phyloP scores from a whole-genome alignment of 257 asterid genomes.

The Parsonsia alboflavescens region DNA sequence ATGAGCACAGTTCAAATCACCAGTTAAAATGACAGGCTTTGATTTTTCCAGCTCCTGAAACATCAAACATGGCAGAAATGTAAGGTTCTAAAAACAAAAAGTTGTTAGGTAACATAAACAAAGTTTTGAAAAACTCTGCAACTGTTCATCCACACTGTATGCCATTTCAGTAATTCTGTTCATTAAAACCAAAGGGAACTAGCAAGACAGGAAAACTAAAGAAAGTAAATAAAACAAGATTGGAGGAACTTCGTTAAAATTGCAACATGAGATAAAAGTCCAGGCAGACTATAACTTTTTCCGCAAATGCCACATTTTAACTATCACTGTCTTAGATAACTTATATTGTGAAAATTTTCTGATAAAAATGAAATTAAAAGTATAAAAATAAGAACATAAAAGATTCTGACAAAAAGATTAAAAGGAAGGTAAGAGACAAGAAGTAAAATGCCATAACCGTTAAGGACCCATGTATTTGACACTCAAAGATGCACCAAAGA shows the following conservation, averaged over 20 bases:
- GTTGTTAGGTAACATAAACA: not conserved
- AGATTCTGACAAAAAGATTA: not conserved
- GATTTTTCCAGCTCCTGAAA: conserved; percentile 76
- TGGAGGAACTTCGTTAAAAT: not conserved
- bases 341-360: not conserved
- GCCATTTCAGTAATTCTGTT: not conserved
- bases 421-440: not conserved
- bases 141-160: not conserved
- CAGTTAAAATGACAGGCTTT: conserved; percentile 90
- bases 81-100: conserved; percentile 9
- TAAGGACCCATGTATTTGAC: not conserved
- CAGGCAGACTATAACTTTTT: too few species aligned
- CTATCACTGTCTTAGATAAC: too few species aligned
- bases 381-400: not conserved
- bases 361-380: not conserved
- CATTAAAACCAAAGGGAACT: not conserved
- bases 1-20: conserved; percentile 95
- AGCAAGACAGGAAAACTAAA: not conserved
- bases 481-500: not conserved
- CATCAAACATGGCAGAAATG: conserved; percentile 20
- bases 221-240: not conserved
- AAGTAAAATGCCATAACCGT: not conserved
- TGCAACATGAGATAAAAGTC: too few species aligned
- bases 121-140: too few species aligned
- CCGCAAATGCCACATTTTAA: too few species aligned